A percentile compares a stretch with the other conserved stretches of the same genome.
phyloP scores from a whole-genome alignment of 2,329 filamentous ascomycete species.

The Lachnellula suecica region DNA sequence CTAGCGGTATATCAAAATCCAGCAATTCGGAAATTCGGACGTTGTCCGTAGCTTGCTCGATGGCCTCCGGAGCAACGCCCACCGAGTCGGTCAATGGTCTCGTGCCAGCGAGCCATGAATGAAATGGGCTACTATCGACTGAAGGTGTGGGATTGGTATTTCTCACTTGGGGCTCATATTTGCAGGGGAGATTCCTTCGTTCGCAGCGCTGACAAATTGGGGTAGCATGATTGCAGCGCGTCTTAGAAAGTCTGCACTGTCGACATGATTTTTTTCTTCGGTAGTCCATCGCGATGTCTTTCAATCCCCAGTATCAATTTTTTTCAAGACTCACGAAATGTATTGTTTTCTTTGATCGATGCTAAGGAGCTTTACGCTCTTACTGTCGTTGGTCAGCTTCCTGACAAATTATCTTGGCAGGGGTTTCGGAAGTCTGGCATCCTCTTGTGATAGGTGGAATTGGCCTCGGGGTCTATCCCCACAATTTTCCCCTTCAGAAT shows the following conservation, averaged over 20 bases:
- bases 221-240: constrained; percentile 13
- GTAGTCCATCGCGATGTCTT: constrained; percentile 9
- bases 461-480: too few relatives aligned
- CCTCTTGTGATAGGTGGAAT: too few relatives aligned
- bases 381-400: too few relatives aligned
- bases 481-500: neutral
- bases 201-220: constrained; percentile 14
- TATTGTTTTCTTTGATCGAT: too few relatives aligned
- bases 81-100: neutral
- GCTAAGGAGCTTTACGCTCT: too few relatives aligned
- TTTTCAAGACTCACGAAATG: too few relatives aligned
- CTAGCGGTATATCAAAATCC: constrained; percentile 2
- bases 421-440: too few relatives aligned
- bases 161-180: constrained; percentile 8
- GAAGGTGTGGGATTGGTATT: neutral
- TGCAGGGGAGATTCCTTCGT: constrained; percentile 9
- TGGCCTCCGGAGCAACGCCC: neutral
- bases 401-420: too few relatives aligned
- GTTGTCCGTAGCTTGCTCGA: neutral
- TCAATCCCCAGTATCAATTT: too few relatives aligned
- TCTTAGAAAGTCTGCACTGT: constrained; percentile 13
- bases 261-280: constrained; percentile 16
- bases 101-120: constrained; percentile 6
- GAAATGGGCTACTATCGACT: neutral
- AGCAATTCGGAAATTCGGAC: constrained; percentile 4